Conservation (phyloP, 495 filamentous ascomycete species). For the Talaromyces nanjingensis region DNA sequence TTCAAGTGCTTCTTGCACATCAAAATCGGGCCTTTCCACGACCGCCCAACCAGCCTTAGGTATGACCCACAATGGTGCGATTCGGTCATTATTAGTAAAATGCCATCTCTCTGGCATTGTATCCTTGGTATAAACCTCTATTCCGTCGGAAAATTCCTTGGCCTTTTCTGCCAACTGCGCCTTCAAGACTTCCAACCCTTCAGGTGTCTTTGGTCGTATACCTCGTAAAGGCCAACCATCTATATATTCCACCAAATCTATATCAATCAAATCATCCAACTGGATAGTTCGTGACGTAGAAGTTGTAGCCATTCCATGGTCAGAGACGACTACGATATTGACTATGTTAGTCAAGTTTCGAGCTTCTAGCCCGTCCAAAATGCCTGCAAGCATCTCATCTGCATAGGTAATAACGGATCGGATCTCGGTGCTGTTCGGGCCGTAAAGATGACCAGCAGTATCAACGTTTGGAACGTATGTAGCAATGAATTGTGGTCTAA, state of each 20-base stretch:
- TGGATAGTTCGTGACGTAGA: slow-evolving; percentile 76
- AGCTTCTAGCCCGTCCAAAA: slow-evolving; percentile 70
- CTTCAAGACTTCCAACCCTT: slow-evolving; percentile 43
- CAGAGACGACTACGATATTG: slow-evolving; percentile 95
- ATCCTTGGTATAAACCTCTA: slow-evolving; percentile 79
- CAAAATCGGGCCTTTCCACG: slow-evolving; percentile 69
- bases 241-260: slow-evolving; percentile 65
- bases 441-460: slow-evolving; percentile 73
- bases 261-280: slow-evolving; percentile 82
- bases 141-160: slow-evolving; percentile 51
- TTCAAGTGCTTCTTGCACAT: slow-evolving; percentile 55
- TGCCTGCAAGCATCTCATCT: slow-evolving; percentile 66
- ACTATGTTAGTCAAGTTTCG: slow-evolving; percentile 84
- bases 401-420: slow-evolving; percentile 62
- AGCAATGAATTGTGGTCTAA: slow-evolving; percentile 80
- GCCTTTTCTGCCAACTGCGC: slow-evolving; percentile 32
- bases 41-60: slow-evolving; percentile 88
- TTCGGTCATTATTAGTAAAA: slow-evolving; percentile 76
- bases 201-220: slow-evolving; percentile 63
- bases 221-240: slow-evolving; percentile 95
- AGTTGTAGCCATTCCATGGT: slow-evolving; percentile 97
- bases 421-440: slow-evolving; percentile 92
- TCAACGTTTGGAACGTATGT: slow-evolving; percentile 94
- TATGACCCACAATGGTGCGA: slow-evolving; percentile 88
- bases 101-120: slow-evolving; percentile 88